phyloP scores from a whole-genome alignment of 2,329 filamentous ascomycete genomes.

The Lasiodiplodia sp. region DNA sequence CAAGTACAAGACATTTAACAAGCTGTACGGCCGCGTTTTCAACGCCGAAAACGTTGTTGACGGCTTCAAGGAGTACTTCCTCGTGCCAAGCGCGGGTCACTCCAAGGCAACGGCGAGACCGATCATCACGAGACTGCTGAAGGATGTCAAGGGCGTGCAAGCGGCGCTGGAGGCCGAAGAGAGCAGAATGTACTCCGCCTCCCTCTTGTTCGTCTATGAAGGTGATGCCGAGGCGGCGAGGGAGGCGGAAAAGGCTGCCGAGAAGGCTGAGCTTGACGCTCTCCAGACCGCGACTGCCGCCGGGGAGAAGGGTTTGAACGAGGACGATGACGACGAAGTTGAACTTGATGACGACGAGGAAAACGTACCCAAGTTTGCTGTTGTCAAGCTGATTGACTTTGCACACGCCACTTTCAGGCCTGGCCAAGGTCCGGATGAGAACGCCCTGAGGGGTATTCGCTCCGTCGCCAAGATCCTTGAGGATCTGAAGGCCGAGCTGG shows the following conservation, averaged over 20 bases:
- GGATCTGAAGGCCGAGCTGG: constrained; percentile 57
- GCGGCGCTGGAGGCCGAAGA: constrained; percentile 67
- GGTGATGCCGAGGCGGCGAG: constrained; percentile 60
- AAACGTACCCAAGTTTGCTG: constrained; percentile 71
- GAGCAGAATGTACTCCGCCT: constrained; percentile 72
- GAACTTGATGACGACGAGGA: constrained; percentile 59
- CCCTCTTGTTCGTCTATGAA: constrained; percentile 71
- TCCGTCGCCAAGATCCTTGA: constrained; percentile 76
- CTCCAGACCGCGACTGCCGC: constrained; percentile 51
- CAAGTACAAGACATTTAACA: constrained; percentile 68
- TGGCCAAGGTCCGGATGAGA: constrained; percentile 85
- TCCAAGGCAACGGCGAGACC: constrained; percentile 41
- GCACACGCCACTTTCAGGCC: constrained; percentile 88
- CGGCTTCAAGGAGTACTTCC: constrained; percentile 65
- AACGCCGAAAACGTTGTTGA: constrained; percentile 61
- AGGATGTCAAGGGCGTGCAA: constrained; percentile 62
- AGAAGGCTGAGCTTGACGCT: constrained; percentile 28
- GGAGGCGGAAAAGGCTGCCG: constrained; percentile 35
- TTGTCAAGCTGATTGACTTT: constrained; percentile 93
- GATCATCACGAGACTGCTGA: constrained; percentile 38
- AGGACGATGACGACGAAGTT: constrained; percentile 55
- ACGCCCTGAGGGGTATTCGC: constrained; percentile 75
- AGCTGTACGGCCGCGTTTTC: constrained; percentile 70
- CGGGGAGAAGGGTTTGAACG: constrained; percentile 38
- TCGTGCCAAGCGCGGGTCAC: constrained; percentile 45